A percentile compares a stretch with the other conserved stretches of the same genome.
Conservation (phyloP, 2,329 filamentous ascomycete genomes). For the Sclerotinia sclerotiorum region DNA sequence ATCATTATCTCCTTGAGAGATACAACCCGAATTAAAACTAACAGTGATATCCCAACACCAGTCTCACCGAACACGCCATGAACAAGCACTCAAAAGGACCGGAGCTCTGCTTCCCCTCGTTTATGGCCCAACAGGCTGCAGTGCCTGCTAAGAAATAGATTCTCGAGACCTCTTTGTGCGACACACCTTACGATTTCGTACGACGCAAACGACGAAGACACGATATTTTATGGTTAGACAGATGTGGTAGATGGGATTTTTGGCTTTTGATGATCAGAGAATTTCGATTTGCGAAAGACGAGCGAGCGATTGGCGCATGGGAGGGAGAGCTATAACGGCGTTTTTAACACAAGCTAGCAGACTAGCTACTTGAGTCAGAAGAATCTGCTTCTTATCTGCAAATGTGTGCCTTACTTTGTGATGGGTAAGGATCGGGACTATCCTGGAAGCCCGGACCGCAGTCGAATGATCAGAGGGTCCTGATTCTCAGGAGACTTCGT, state of each 20-base stretch:
- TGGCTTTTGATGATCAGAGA: conserved; percentile 9
- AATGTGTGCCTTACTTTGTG: background rate
- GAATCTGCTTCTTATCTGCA: conserved; percentile 14
- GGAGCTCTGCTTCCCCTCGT: conserved; percentile 65
- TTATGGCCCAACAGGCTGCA: conserved; percentile 16
- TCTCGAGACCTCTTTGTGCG: background rate
- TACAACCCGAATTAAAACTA: background rate
- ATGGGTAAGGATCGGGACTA: background rate
- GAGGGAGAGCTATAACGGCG: conserved; percentile 29
- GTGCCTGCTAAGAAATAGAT: conserved; percentile 22
- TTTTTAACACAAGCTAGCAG: conserved; percentile 21
- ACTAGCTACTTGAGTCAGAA: conserved; percentile 21
- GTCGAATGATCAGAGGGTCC: background rate
- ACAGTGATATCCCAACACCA: conserved; percentile 35
- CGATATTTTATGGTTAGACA: conserved; percentile 21
- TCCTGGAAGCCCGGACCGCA: background rate
- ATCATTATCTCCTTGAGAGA: background rate
- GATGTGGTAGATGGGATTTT: conserved; percentile 14
- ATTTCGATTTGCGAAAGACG: conserved; percentile 19
- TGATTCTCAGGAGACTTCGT: background rate
- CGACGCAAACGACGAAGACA: conserved; percentile 14
- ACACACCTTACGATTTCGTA: conserved; percentile 9
- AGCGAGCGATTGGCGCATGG: conserved; percentile 34
- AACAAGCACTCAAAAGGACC: conserved; percentile 78
- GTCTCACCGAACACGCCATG: conserved; percentile 66